Evolutionary conservation across 129 eudicot species (phyloP).

Genomic region (Flaveria trinervia): DNA sequence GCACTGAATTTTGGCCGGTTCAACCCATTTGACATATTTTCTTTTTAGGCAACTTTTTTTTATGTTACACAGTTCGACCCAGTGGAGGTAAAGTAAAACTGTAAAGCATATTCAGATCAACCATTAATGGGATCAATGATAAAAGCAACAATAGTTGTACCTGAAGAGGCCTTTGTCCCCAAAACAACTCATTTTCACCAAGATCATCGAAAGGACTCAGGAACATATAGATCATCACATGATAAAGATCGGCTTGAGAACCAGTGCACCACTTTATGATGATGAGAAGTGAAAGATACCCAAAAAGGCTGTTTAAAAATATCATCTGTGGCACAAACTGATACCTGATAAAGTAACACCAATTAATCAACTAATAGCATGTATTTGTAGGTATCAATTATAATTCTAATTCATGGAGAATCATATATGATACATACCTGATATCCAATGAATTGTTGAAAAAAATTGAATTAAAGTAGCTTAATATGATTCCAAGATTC

Average conservation of each 20-base stretch:
- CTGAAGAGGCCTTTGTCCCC: constrained; percentile 96
- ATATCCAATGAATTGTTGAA: constrained; percentile 75
- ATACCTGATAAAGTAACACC: constrained; percentile 55
- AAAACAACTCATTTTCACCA: constrained; percentile 87
- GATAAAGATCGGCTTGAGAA: constrained; percentile 96
- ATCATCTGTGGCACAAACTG: constrained; percentile 96
- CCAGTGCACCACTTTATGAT: constrained; percentile 95
- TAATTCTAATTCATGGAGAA: constrained; percentile 20
- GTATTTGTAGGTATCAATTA: constrained; percentile 14
- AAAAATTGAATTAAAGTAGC: constrained; percentile 91
- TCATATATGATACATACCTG: constrained; percentile 44
- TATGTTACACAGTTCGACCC: background rate
- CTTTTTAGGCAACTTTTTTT: background rate
- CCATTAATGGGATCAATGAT: background rate
- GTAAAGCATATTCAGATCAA: background rate
- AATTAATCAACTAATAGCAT: constrained; percentile 15
- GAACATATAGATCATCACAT: constrained; percentile 99
- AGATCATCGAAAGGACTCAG: constrained; percentile 90
- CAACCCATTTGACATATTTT: background rate
- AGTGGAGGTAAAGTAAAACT: background rate
- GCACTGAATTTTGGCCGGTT: background rate
- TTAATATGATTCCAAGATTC: constrained; percentile 90
- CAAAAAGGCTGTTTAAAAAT: constrained; percentile 98
- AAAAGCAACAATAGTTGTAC: constrained; percentile 36
- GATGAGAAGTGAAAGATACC: constrained; percentile 93